Evolutionary conservation across 495 filamentous ascomycete species (phyloP).

Genomic region (Filosporella fistucella): DNA sequence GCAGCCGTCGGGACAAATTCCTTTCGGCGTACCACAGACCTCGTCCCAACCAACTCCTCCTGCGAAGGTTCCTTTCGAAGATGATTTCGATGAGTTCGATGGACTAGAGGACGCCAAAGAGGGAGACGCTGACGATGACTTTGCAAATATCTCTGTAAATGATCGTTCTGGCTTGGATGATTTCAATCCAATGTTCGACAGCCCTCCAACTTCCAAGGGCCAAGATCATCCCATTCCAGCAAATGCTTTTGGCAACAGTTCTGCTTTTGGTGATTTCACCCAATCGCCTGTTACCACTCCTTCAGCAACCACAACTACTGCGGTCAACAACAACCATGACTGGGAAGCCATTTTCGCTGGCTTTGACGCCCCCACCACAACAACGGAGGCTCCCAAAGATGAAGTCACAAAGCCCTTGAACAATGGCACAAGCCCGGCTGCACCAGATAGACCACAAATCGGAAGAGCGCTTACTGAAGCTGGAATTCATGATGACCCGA

Average conservation of each 20-base stretch:
- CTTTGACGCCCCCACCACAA: constrained; percentile 45
- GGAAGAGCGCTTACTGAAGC: constrained; percentile 68
- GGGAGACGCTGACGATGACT: constrained; percentile 84
- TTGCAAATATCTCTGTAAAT: constrained; percentile 50
- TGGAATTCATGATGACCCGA: constrained; percentile 83
- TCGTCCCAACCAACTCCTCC: constrained; percentile 30
- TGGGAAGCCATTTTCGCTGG: constrained; percentile 95
- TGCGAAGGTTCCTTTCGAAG: constrained; percentile 46
- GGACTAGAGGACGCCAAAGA: constrained; percentile 88
- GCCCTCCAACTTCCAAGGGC: constrained; percentile 32
- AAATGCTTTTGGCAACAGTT: constrained; percentile 24
- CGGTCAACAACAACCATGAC: constrained; percentile 56
- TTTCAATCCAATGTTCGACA: constrained; percentile 62
- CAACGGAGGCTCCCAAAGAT: constrained; percentile 2
- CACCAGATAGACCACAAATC: constrained; percentile 29
- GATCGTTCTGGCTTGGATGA: constrained; percentile 56
- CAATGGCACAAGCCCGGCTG: constrained; percentile 13
- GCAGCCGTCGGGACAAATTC: constrained; percentile 15
- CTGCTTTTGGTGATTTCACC: constrained; percentile 21
- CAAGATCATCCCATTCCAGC: constrained; percentile 29
- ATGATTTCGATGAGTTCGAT: constrained; percentile 89
- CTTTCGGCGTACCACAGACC: constrained; percentile 16
- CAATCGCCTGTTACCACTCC: constrained; percentile 13
- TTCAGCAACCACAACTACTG: constrained; percentile 26
- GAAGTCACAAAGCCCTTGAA: constrained; percentile 1